These are phyloP conservation scores for Exophiala viscosa DNA, from an alignment of 2,329 filamentous ascomycete genomes.

Conservation along the genomic window DNA sequence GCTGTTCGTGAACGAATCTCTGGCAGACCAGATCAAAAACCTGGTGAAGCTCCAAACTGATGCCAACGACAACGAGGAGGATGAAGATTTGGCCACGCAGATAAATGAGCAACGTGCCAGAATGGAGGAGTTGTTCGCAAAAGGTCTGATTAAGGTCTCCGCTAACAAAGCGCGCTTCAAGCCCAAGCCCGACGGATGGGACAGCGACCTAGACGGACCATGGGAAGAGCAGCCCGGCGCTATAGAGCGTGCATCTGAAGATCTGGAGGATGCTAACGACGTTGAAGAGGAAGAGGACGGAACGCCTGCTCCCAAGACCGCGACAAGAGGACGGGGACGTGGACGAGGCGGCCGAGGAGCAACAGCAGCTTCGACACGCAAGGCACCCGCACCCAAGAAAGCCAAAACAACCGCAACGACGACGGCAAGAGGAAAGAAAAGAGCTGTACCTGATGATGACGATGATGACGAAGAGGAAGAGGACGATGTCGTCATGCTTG, in stretches of 20 bases:
- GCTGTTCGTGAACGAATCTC: slow-evolving; percentile 68
- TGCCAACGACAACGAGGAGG: slow-evolving; percentile 60
- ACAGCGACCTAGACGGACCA: slow-evolving; percentile 79
- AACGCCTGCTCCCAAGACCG: slow-evolving; percentile 36
- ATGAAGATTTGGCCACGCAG: slow-evolving; percentile 66
- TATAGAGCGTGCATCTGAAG: slow-evolving; percentile 50
- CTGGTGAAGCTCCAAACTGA: slow-evolving; percentile 65
- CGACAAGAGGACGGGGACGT: slow-evolving; percentile 46
- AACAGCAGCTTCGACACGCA: slow-evolving; percentile 36
- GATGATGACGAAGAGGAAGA: slow-evolving; percentile 37
- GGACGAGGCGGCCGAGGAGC: slow-evolving; percentile 43
- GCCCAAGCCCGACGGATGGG: slow-evolving; percentile 76
- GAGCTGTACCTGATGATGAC: slow-evolving; percentile 33
- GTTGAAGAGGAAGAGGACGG: slow-evolving; percentile 46
- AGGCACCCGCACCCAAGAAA: slow-evolving; percentile 36
- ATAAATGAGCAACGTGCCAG: slow-evolving; percentile 70
- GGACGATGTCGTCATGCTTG: slow-evolving; percentile 40
- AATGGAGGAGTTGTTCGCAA: slow-evolving; percentile 67
- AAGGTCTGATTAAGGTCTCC: slow-evolving; percentile 57
- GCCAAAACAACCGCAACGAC: slow-evolving; percentile 30
- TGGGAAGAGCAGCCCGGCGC: slow-evolving; percentile 80
- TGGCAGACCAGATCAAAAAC: slow-evolving; percentile 67
- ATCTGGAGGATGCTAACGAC: slow-evolving; percentile 29
- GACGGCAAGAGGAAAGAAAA: slow-evolving; percentile 31
- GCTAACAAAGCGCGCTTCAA: slow-evolving; percentile 59